Conservation (phyloP, 73 alveolate genomes). For the Symbiodinium pilosum region DNA sequence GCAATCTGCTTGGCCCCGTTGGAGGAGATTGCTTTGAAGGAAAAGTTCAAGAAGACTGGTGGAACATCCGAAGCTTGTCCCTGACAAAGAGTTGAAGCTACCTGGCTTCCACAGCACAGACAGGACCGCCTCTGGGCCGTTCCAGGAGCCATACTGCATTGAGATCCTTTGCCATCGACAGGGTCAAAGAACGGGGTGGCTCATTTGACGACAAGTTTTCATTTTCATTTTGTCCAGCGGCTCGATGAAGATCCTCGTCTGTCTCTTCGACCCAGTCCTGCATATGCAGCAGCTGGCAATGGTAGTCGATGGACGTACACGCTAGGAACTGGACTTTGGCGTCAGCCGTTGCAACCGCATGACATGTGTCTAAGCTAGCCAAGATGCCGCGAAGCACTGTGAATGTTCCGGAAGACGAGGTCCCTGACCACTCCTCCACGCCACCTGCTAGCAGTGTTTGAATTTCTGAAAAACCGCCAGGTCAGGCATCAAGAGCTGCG, state of each 20-base stretch:
- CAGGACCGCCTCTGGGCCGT: constrained; percentile 43
- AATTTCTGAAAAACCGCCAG: too few species aligned
- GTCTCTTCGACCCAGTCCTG: neutral
- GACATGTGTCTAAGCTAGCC: neutral
- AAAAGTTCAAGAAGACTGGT: constrained; percentile 49
- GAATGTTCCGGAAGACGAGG: constrained; percentile 42
- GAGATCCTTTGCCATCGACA: constrained; percentile 21
- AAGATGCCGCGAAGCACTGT: neutral
- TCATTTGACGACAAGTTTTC: too few species aligned
- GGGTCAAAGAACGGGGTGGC: too few species aligned
- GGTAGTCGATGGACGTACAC: too few species aligned
- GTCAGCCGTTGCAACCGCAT: too few species aligned
- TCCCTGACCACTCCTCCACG: constrained; percentile 41
- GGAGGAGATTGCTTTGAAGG: constrained; percentile 38
- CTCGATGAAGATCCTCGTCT: constrained; percentile 69
- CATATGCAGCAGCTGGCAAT: too few species aligned
- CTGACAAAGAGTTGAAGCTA: neutral
- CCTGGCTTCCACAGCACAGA: neutral
- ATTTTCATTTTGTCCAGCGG: too few species aligned
- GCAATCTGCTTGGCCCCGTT: constrained; percentile 29
- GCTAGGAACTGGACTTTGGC: too few species aligned
- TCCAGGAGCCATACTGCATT: constrained; percentile 45
- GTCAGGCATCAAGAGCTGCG: neutral
- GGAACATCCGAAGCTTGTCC: constrained; percentile 37
- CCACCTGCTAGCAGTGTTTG: constrained; percentile 37